Base-by-base conservation (phyloP, 805 yeast genomes). In the Tetrapisispora nanseiensis region DNA sequence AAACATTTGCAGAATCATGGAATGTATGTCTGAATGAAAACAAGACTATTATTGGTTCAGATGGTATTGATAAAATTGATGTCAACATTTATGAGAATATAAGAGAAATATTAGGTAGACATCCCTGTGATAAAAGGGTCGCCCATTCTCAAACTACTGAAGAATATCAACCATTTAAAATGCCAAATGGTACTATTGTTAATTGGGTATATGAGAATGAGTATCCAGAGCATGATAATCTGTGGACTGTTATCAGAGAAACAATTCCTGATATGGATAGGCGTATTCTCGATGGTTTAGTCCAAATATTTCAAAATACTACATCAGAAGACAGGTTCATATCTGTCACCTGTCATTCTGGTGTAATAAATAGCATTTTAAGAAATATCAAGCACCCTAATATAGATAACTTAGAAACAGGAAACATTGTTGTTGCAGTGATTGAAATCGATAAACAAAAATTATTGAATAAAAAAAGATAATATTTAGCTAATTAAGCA, bases 391-490 rank as follows among this genome's bases (percentile, higher is more conserved):
- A 69, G 4, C 84, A 79, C 54, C 67, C 82, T 43, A 63, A 67
- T n/a, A 72, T 77, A 51, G 68, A 76, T 20, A 70, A 51, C 23
- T 35, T 79, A 35, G 71, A 78, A 26, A 78, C 84, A 1, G 83
- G 84, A 7, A 80, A 81, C n/a, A 71, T 77, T 68, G 74, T 79
- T 12, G 78, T 80, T 3, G 65, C 75, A 24, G 74, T 78, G 3
- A 69, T 78, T 19, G 74, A 72, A 35, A 31, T 54, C 3, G 19
- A 37, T 11, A 29, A 39, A 13, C 33, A 33, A 31, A 31, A 24
- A 13, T 21, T 16, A 29, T 33, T 20, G n/a, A 36, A 21, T 26
- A 20, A 20, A 6, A n/a, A n/a, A n/a, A n/a, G n/a, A n/a, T n/a
- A n/a, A n/a, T n/a, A n/a, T n/a, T n/a, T n/a, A n/a, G n/a, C n/a